Base-by-base conservation (phyloP, 306 rosid genomes). In the Pachyrhizus erosus region DNA sequence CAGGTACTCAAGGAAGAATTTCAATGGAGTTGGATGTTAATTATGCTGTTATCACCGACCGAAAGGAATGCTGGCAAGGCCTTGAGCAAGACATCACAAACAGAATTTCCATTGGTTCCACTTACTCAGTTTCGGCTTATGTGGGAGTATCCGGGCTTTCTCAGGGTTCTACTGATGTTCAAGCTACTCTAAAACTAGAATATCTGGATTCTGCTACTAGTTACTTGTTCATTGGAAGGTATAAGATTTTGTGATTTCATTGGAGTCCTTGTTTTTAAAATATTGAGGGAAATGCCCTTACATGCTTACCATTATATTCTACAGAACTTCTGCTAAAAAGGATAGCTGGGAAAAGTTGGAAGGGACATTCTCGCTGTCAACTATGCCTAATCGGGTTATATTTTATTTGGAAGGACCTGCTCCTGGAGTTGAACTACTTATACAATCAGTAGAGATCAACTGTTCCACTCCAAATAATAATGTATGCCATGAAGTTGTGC, bases 351-450 rank as follows among this genome's bases (percentile, higher is more conserved):
- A 81, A 79, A 91, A 84, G 81, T 73, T 96, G 81, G 98, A 94
- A 84, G 99, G 97, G 64, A 84, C 87, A 20, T 94, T 96, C 85
- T 87, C 92, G 13, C 80, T 94, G 78, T 82, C 95, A 27, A 81
- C 88, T 31, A 46, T 81, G 70, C 97, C 99, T 9, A 85, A 91
- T 12, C 87, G 86, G 61, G 89, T 79, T 77, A 72, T 89, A 51
- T 91, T 96, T 78, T 96, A 92, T 89, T 78, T 96, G 82, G 99
- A 96, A 91, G 98, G 98, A 76, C 97, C 99, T 80, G 88, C 95
- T 81, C 86, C 92, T 68, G 97, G 94, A 84, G 65, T 91, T 73
- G 94, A 96, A 75, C 62, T 96, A 65, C 97, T 92, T 61, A 86
- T 93, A 51, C 83, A 70, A 84, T 89, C 97, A 17, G 97, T 89